Evolutionary conservation across 2,329 filamentous ascomycete species (phyloP).

Genomic region (Septoria petroselini): DNA sequence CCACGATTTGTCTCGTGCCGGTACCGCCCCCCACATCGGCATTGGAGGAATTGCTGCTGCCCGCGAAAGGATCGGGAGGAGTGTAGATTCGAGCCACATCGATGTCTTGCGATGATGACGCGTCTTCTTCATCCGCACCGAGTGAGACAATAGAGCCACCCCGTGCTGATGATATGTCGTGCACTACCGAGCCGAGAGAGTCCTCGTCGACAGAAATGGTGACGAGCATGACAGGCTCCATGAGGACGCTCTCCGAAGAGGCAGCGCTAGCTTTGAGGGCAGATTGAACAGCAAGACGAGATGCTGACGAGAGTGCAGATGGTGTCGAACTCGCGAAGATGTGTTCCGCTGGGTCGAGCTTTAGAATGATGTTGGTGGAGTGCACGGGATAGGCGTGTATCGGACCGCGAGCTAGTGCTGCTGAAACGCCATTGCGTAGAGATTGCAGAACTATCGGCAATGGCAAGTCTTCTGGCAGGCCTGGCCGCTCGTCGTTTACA

Average conservation of each 20-base stretch:
- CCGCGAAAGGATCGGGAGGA: slow-evolving; percentile 75
- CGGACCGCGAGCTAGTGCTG: slow-evolving; percentile 81
- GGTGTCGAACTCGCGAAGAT: slow-evolving; percentile 66
- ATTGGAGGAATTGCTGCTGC: slow-evolving; percentile 17
- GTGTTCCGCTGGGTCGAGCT: slow-evolving; percentile 63
- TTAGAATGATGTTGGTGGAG: slow-evolving; percentile 67
- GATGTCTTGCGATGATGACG: slow-evolving; percentile 46
- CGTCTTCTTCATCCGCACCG: slow-evolving; percentile 40
- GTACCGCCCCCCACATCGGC: slow-evolving; percentile 21
- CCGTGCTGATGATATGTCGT: slow-evolving; percentile 71
- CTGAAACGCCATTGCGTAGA: slow-evolving; percentile 75
- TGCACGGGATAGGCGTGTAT: slow-evolving; percentile 77
- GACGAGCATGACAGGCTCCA: slow-evolving; percentile 92
- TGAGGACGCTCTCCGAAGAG: slow-evolving; percentile 58
- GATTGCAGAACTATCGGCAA: slow-evolving; percentile 49
- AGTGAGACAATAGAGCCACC: slow-evolving; percentile 73
- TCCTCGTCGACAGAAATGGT: slow-evolving; percentile 82
- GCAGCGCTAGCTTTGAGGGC: slow-evolving; percentile 62
- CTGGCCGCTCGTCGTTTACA: slow-evolving; percentile 43
- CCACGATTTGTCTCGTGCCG: slow-evolving; percentile 60
- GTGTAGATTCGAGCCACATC: slow-evolving; percentile 76
- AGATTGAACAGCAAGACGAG: slow-evolving; percentile 63
- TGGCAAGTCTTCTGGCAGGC: slow-evolving; percentile 55
- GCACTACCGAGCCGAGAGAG: slow-evolving; percentile 75
- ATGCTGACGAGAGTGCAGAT: slow-evolving; percentile 65